Evolutionary conservation across 1,284 basidiomycete species (phyloP).

Genomic region (Chiua sp.): DNA sequence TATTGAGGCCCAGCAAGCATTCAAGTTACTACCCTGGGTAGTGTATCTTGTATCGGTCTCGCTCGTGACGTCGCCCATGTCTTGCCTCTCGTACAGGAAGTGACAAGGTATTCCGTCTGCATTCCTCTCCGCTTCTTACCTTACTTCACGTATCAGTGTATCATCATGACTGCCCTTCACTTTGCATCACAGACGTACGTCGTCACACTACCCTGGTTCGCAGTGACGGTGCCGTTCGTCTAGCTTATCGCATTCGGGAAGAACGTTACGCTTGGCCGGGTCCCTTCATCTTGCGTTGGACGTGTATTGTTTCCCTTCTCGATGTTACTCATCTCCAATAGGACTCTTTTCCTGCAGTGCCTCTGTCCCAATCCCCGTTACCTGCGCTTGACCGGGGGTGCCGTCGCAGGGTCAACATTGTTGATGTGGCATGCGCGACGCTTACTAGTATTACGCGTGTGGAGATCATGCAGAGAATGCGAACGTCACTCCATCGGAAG

Average conservation of each 20-base stretch:
- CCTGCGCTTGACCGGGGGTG: too few relatives aligned
- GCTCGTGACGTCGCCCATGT: slow-evolving; percentile 89
- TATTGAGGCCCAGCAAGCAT: slow-evolving; percentile 70
- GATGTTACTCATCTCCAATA: too few relatives aligned
- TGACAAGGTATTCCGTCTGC: slow-evolving; percentile 44
- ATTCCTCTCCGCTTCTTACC: background rate
- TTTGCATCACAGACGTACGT: slow-evolving; percentile 63
- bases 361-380: too few relatives aligned
- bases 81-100: slow-evolving; percentile 57
- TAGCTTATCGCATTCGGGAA: slow-evolving; percentile 63
- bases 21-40: slow-evolving; percentile 71
- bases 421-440: too few relatives aligned
- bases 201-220: slow-evolving; percentile 81
- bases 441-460: too few relatives aligned
- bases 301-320: too few relatives aligned
- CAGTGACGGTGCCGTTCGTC: slow-evolving; percentile 68
- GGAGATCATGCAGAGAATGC: too few relatives aligned
- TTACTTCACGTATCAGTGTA: slow-evolving; percentile 42
- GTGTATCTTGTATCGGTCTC: slow-evolving; percentile 77
- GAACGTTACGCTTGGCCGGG: slow-evolving; percentile 78
- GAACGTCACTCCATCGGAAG: too few relatives aligned
- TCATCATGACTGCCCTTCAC: slow-evolving; percentile 56
- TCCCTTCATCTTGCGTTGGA: slow-evolving; percentile 54
- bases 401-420: too few relatives aligned
- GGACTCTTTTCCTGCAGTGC: too few relatives aligned